Base-by-base conservation (phyloP, 1,284 basidiomycete species). In the Coniferiporia sulphurascens region DNA sequence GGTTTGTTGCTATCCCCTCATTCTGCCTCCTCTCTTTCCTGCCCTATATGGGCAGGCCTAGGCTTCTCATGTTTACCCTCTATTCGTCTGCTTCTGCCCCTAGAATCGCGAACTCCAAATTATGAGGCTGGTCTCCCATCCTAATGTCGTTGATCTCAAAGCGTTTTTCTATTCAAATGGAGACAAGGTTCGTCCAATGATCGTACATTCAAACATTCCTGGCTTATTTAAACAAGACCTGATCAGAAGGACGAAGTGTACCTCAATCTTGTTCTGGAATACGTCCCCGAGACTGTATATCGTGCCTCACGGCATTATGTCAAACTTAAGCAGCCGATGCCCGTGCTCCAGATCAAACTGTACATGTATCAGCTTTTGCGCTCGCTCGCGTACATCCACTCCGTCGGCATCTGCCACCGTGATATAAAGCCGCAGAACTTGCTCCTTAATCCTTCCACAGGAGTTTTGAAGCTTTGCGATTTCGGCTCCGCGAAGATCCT, bases 371-470 rank as follows among this genome's bases (percentile, higher is more conserved):
- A 99, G 78, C 90, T 99, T 68, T 82, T 99, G 66, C 93, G 96
- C 62, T 98, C 95, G 44, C 81, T 99, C 65, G 94, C 95, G 65
- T 98, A 98, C 82, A 98, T 98, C 72, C 95, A 98, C 74, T 97
- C 94, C 43, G 91, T 98, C 68, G 95, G 95, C 69, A 96, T 96
- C 68, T 96, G 93, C 72, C 94, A 99, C 78, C 92, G 96, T 70
- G 96, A 99, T 75, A 99, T 99, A 83, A 99, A 99, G 78, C 96
- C 96, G 10, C 96, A 99, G 84, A 99, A 99, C 76, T 78, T 99
- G 63, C 85, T 99, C 41, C 84, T 99, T 67, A 98, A 99, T 77
- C 96, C 96, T 17, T 87, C 92, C 32, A 96, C 96, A 1, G 96
- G 97, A 56, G 84, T 99, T 21, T 84, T 99, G 69, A 99, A 99